Evolutionary conservation across 1,284 basidiomycete genomes (phyloP), one percentile per base, ranked within the genome.

Genomic region (Stygiomarasmius scandens): DNA sequence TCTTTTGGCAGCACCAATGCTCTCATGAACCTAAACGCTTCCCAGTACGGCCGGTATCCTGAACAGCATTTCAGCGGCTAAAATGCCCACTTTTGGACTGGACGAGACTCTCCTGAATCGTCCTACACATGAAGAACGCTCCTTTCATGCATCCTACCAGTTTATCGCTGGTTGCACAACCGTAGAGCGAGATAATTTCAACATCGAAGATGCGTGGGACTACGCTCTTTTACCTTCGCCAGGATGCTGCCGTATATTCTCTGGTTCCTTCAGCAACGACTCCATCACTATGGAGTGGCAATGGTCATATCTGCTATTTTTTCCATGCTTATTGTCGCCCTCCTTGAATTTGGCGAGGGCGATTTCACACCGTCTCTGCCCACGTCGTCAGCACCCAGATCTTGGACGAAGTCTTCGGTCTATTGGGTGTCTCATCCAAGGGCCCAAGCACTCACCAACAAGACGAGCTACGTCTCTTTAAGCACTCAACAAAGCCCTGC

Each of bases 101-200:
- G 95, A 97, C 80, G 96, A 96, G 73, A 86, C 86, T 20, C 85
- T 93, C 4, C 79, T 97, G 23, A 80, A 77, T 12, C 79, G 81
- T n/a, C 86, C 95, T 41, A 74, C 82, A 10, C 85, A 90, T 63
- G 93, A 95, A 72, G 94, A 97, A 71, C 87, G 95, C 27, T 88
- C 92, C 3, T 98, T 90, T 75, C 95, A 98, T 69, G 84, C 96
- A 47, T 96, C 98, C 74, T 96, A 97, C 77, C 93, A 97, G 75
- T 82, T 95, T 61, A 79, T 96, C 14, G 86, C 93, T 2, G 94
- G 94, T 20, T 90, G 92, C 1, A 90, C 89, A 0, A 78, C 86
- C 0, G 78, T 89, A 48, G 95, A 97, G 69, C 83, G 93, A 4
- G 90, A 94, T 63, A 73, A 78, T 20, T 84, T 90, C 63, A 81